Base-by-base conservation (phyloP, 495 filamentous ascomycete species). In the Chlorociboria aeruginascens region DNA sequence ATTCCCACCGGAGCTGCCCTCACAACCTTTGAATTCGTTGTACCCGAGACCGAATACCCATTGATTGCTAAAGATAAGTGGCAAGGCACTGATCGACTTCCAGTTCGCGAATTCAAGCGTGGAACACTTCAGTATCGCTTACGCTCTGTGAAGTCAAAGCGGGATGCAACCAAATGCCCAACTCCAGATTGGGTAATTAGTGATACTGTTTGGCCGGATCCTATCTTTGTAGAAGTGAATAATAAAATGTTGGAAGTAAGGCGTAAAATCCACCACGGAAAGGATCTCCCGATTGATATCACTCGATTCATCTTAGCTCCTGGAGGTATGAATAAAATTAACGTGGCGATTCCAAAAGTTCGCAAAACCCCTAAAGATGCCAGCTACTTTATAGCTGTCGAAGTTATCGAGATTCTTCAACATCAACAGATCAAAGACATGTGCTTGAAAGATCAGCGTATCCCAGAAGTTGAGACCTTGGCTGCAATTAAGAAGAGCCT, bases 211-310 rank as follows among this genome's bases (percentile, higher is more conserved):
- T 95, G 89, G 89, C 89, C 89, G 10, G 66, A 72, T 35, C 47
- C 32, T 38, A 35, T 42, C 12, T 86, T 80, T 51, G 63, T 92
- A 34, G 65, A 70, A n/a, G 59, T 93, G 43, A 94, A 95, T 59
- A 62, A 58, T 0, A 53, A 55, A 1, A 58, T 69, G n/a, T 49
- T 89, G 4, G 71, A 77, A 16, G 54, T 79, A 8, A 73, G 80
- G 36, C 70, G 81, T 16, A 83, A 83, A 49, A 50, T 69, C 1
- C 79, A 86, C 37, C 76, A 85, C 58, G 77, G 78, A 0, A 89
- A 85, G 57, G 84, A 93, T 50, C 55, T 87, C 3, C 76, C 90
- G 0, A 63, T 83, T 28, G 86, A 93, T 49, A 69, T 92, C 25
- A 86, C 86, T 8, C 58, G 65, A 3, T 51, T 60, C 25, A 58